Evolutionary conservation across 148 eudicot genomes (phyloP), one percentile per base, ranked within the genome.

Genomic region (Spergularia bocconei): DNA sequence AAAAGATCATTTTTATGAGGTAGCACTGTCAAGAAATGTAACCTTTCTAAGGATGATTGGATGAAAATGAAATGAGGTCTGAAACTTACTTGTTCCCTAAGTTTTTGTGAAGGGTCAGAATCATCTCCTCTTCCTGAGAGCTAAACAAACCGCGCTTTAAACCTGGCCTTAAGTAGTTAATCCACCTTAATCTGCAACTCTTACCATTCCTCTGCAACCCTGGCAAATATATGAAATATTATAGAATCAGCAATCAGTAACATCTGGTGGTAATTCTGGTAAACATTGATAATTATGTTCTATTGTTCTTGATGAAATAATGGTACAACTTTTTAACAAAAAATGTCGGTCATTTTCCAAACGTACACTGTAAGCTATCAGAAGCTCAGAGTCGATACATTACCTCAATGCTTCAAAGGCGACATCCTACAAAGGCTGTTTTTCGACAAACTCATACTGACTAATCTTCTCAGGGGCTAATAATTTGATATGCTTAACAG

Each of bases 141-240:
- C 76, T 84, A 78, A 92, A 92, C 20, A 78, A 23, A 21, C 90
- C 96, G 53, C 98, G 85, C 72, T 89, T 92, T 50, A 92, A 74
- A 0, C 93, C 98, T 1, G 98, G 98, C 77, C 96, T 72, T 38
- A 92, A 66, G 67, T 92, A 92, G 80, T 90, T 90, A 39, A 90
- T 84, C 94, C 97, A 92, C 67, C 97, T 80, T 79, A 92, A 72
- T 76, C 97, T 85, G 82, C 98, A 92, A 56, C 98, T 92, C 75
- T 92, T 92, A 14, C 98, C 98, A 72, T 86, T 90, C 75, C 97
- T 90, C 65, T 90, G 80, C 65, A 92, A 48, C 41, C 97, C 97
- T 92, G 54, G 76, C 10, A 33, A n/a, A 51, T 19, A 66, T 29
- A 11, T 20, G 7, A 51, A 7, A 60, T 5, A 2, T 21, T 60